Evolutionary conservation across 164 flowering plant genomes (phyloP), one percentile per base, ranked within the genome.

Genomic region (Taxillus chinensis): DNA sequence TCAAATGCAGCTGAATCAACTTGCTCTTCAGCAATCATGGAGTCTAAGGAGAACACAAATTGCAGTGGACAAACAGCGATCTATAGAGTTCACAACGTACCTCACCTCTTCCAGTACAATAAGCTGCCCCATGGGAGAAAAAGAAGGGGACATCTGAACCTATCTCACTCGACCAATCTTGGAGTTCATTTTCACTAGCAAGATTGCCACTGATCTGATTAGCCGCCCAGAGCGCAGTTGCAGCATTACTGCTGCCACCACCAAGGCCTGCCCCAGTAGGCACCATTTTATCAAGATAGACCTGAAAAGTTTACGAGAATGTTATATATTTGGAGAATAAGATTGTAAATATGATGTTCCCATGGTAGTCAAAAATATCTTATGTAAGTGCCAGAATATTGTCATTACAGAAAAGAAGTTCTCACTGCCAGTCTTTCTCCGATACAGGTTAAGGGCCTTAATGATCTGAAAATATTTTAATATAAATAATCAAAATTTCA

Each of bases 241-340:
- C 99, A 66, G 99, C 99, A 81, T 93, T 93, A 65, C 99, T 84
- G 70, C 99, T 93, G 55, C 99, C 99, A 65, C 99, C 99, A 55
- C 99, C 99, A 66, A 93, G 95, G 55, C 98, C 99, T 10, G 99
- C 99, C 41, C 97, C 99, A 54, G 95, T 85, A 38, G 98, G 99
- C 64, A 90, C 97, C 76, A 70, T 90, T 75, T 93, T 93, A 62
- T 90, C 95, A 59, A 93, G 88, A 75, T 93, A 97, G 73, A 93
- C 78, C 99, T 93, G 85, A 46, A 49, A 42, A 64, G n/a, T 49
- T 62, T 57, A 16, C 3, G 62, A 48, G 45, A 3, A 11, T 14
- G 43, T 3, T 39, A 14, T 8, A 65, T 49, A 42, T 0, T 27
- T 27, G 27, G 49, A n/a, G 1, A 57, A 60, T 4, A 42, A 59